A percentile compares a stretch with the other conserved stretches of the same genome.
Evolutionary conservation across 176 grass and related monocot genomes (phyloP).

Genomic region (Ensete glaucum): DNA sequence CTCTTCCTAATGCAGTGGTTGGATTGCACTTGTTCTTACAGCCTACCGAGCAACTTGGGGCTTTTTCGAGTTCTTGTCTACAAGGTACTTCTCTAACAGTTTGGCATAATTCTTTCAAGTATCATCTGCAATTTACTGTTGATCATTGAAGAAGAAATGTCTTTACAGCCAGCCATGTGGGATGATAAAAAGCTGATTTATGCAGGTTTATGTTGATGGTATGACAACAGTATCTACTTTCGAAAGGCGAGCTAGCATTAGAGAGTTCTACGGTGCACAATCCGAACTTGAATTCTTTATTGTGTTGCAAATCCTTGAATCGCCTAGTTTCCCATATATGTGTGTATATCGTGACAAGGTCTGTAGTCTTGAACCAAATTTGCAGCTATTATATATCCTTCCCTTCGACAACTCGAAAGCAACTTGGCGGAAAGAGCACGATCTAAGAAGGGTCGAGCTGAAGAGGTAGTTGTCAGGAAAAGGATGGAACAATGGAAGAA

Average conservation of each 20-base stretch:
- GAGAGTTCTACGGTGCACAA: slow-evolving; percentile 37
- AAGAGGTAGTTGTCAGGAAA: slow-evolving; percentile 24
- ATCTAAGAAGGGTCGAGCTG: slow-evolving; percentile 25
- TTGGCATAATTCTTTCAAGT: background rate
- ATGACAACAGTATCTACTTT: slow-evolving; percentile 26
- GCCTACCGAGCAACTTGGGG: slow-evolving; percentile 41
- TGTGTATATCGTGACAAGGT: background rate
- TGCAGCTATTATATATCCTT: slow-evolving; percentile 51
- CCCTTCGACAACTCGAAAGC: slow-evolving; percentile 38
- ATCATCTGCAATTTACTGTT: background rate
- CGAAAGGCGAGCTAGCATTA: slow-evolving; percentile 50
- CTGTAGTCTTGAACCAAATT: background rate
- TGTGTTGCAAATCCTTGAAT: background rate
- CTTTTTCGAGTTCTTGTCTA: slow-evolving; percentile 49
- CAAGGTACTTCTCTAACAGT: slow-evolving; percentile 21
- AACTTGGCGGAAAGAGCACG: slow-evolving; percentile 38
- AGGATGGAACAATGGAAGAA: background rate
- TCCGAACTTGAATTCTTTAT: background rate
- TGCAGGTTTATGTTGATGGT: slow-evolving; percentile 38
- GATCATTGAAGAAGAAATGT: background rate
- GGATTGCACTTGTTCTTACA: slow-evolving; percentile 28
- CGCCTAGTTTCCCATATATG: background rate
- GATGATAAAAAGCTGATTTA: background rate
- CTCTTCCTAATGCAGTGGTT: slow-evolving; percentile 46
- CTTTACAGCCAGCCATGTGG: too few species aligned